Evolutionary conservation across 2,329 filamentous ascomycete species (phyloP).

Genomic region (Calonectria fujianensis): DNA sequence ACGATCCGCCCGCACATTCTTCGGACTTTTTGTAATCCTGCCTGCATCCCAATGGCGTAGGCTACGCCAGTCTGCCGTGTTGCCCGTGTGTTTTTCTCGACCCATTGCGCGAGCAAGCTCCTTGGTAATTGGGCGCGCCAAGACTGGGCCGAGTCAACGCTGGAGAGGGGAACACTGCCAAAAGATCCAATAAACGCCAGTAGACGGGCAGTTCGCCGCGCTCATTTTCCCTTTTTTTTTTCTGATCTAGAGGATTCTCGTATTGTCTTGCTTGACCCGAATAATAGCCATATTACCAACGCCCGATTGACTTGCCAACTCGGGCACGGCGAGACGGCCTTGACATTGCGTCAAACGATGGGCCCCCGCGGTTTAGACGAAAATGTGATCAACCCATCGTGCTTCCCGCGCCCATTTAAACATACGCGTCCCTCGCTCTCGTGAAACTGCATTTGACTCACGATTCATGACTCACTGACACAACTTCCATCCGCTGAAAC

Average conservation of each 20-base stretch:
- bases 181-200: background rate
- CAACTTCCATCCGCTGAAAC: background rate
- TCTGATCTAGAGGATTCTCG: background rate
- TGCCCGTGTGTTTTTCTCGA: background rate
- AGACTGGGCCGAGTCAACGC: constrained; percentile 33
- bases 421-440: background rate
- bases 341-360: constrained; percentile 5
- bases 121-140: constrained; percentile 17
- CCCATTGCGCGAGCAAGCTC: background rate
- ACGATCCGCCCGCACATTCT: constrained; percentile 4
- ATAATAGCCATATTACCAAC: constrained; percentile 7
- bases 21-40: constrained; percentile 8
- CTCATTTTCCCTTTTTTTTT: too few relatives aligned
- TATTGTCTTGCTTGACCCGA: background rate
- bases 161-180: constrained; percentile 3
- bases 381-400: background rate
- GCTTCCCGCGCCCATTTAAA: background rate
- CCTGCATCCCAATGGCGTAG: background rate
- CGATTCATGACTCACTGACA: background rate
- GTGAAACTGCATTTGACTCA: constrained; percentile 14
- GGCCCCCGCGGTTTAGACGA: constrained; percentile 7
- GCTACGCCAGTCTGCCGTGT: background rate
- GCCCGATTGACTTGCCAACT: background rate
- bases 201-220: background rate
- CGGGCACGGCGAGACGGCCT: background rate